Evolutionary conservation across 306 rosid species (phyloP), one percentile per base, ranked within the genome.

Genomic region (barrel medic (Medicago truncatula)): DNA sequence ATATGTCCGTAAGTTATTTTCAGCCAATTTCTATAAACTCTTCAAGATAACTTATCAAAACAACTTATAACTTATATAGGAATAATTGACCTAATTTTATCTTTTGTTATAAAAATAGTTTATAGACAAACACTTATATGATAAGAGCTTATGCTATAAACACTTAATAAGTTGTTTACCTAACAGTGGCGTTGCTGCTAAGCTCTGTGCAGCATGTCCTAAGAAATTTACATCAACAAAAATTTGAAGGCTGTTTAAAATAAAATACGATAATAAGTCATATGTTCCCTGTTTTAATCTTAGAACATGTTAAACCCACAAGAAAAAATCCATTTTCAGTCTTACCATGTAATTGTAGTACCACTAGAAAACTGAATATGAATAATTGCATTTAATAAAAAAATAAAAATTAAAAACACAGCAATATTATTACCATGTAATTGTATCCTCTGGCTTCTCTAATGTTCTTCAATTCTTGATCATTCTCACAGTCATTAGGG

Each of bases 391-490:
- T 34, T 20, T n/a, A 11, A 67, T 12, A 21, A 67, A 54, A 1
- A 11, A 72, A 6, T 14, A 50, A 54, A 52, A 72, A 6, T 14
- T 15, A 54, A 52, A 52, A 8, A 52, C 23, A 52, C 16, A 1
- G 16, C 10, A n/a, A 65, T 4, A 23, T 8, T 34, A 63, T 12
- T 80, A 93, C 98, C 96, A 85, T 83, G 90, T 91, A 94, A 78
- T 82, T 89, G 78, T 90, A 94, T 68, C 93, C 97, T 67, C 96
- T 88, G 71, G 81, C 56, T 73, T 94, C 87, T 81, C 97, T 89
- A 66, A 94, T 90, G 10, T 77, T 83, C 69, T 44, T 87, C 78
- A 91, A 88, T 41, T 90, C 88, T 52, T 83, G 83, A 80, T 91
- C 95, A 21, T 88, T 87, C 69, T 87, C 93, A 23, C 81, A 90